These are phyloP conservation scores for Setaria italica DNA, from an alignment of 202 grass and related monocot species.

Conservation along the genomic window DNA sequence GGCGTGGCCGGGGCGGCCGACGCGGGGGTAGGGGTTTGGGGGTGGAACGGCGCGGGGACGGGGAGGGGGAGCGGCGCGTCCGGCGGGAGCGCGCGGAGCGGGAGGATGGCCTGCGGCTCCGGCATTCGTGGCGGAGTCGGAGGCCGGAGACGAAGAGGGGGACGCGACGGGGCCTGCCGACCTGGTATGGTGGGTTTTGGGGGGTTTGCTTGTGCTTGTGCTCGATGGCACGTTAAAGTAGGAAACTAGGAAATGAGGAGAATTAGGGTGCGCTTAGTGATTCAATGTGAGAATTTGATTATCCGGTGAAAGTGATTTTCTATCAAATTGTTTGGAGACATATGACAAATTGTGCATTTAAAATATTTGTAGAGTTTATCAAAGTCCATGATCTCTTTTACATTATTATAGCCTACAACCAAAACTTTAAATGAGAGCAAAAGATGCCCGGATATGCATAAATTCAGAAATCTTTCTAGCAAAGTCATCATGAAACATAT, in stretches of 20 bases:
- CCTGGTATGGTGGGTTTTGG: conserved; percentile 28
- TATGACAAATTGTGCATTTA: too few relatives aligned
- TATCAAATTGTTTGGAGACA: too few relatives aligned
- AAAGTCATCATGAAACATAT: too few relatives aligned
- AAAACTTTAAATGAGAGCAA: too few relatives aligned
- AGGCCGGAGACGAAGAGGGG: neutral
- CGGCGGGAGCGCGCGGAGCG: conserved; percentile 67
- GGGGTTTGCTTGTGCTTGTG: conserved; percentile 32
- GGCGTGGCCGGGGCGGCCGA: conserved; percentile 2
- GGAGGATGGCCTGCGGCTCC: conserved; percentile 73
- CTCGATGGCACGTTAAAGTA: neutral
- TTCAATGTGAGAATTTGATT: too few relatives aligned
- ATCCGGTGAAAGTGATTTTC: too few relatives aligned
- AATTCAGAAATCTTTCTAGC: too few relatives aligned
- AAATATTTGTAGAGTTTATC: too few relatives aligned
- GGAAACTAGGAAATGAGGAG: neutral
- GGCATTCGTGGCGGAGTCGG: conserved; percentile 50
- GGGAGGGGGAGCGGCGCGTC: conserved; percentile 68
- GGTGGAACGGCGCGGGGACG: conserved; percentile 49
- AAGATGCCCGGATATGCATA: too few relatives aligned
- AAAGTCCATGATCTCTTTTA: too few relatives aligned
- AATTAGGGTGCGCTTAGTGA: too few relatives aligned
- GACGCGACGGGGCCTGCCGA: neutral
- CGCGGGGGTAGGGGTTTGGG: conserved; percentile 37
- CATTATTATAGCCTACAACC: too few relatives aligned